Percentiles rank a stretch among this genome's conserved stretches.
Evolutionary conservation across 768 basidiomycete species (phyloP).

Genomic region (Cystobasidium onofrii): DNA sequence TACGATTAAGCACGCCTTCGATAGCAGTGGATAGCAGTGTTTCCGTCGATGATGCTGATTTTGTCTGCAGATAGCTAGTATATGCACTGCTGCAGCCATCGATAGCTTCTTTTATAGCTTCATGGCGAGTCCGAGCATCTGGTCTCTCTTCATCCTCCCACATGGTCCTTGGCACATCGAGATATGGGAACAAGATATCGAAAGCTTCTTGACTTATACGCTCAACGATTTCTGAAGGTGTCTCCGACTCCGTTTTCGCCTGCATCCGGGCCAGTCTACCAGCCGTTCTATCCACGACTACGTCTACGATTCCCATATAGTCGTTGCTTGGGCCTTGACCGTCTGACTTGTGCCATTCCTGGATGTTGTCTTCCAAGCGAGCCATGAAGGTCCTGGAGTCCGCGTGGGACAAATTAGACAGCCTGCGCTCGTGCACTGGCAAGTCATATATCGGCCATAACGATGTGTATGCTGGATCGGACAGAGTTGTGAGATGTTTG

Average conservation of each 20-base stretch:
- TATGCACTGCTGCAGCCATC: background rate
- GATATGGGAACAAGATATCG: background rate
- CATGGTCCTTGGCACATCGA: background rate
- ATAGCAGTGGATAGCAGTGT: background rate
- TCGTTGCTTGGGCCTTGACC: background rate
- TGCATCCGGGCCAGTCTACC: background rate
- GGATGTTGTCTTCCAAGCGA: background rate
- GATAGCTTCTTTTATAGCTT: background rate
- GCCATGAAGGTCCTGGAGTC: background rate
- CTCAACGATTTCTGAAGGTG: background rate
- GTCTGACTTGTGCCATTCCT: background rate
- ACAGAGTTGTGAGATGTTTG: background rate
- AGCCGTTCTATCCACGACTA: background rate
- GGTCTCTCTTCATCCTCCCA: background rate
- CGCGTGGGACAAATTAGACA: background rate
- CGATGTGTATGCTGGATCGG: background rate
- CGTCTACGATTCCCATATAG: background rate
- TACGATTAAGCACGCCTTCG: background rate
- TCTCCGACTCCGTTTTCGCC: background rate
- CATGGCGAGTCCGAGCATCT: background rate
- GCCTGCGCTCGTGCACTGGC: background rate
- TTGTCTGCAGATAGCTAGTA: background rate
- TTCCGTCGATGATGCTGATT: background rate
- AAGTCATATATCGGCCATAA: background rate
- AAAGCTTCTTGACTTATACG: background rate